Percentiles rank a stretch among this genome's conserved stretches.
phyloP scores from a whole-genome alignment of 1,284 basidiomycete genomes.

The Tetrapyrgos nigripes region DNA sequence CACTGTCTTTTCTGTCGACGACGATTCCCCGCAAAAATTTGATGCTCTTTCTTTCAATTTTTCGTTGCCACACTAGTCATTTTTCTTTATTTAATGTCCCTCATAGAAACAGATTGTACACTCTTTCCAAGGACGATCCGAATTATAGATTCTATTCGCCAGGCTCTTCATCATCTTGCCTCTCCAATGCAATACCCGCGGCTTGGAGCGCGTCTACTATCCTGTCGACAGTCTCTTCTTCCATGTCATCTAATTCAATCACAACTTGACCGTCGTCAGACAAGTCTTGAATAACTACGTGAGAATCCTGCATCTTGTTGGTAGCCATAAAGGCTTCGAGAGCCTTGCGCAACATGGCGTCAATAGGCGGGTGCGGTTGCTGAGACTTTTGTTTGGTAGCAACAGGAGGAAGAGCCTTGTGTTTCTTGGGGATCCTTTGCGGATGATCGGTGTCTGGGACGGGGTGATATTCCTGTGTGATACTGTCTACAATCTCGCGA shows the following conservation, averaged over 20 bases:
- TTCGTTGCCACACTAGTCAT: slow-evolving; percentile 1
- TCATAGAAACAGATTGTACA: neutral
- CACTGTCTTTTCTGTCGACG: slow-evolving; percentile 1
- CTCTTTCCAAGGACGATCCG: neutral
- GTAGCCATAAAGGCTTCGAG: slow-evolving; percentile 48
- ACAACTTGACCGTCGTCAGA: slow-evolving; percentile 14
- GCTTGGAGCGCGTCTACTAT: slow-evolving; percentile 11
- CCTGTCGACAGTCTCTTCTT: slow-evolving; percentile 9
- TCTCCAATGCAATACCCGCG: slow-evolving; percentile 6
- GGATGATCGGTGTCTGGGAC: slow-evolving; percentile 60
- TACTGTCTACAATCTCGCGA: slow-evolving; percentile 67
- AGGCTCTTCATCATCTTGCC: neutral
- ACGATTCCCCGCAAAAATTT: neutral
- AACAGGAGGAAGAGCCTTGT: slow-evolving; percentile 53
- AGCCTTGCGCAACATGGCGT: slow-evolving; percentile 43
- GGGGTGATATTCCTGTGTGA: slow-evolving; percentile 28
- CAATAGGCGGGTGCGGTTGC: slow-evolving; percentile 35
- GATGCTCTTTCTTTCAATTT: neutral
- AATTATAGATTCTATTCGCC: neutral
- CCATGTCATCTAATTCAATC: slow-evolving; percentile 18
- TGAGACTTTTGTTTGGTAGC: slow-evolving; percentile 17
- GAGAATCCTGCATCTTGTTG: neutral
- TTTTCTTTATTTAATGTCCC: slow-evolving; percentile 2
- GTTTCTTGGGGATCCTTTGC: slow-evolving; percentile 52
- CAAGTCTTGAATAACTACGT: slow-evolving; percentile 14